Evolutionary conservation across 805 yeast genomes (phyloP), one percentile per base, ranked within the genome.

Genomic region (Cyberlindnera misumaiensis): DNA sequence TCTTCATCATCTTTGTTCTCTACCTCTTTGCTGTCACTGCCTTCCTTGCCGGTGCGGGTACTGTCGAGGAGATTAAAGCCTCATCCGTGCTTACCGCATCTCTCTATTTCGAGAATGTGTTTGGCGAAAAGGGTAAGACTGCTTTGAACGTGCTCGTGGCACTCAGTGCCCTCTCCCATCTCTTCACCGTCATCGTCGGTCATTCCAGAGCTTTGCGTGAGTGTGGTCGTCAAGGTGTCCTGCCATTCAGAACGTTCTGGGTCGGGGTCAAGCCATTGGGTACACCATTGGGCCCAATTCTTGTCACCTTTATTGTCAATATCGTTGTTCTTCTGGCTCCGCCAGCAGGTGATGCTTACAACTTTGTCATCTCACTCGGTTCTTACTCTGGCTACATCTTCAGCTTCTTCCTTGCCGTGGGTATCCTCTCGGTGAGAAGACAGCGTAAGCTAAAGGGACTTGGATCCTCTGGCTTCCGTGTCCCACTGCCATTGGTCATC

Each of bases 281-380:
- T 36, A 55, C 73, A 15, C 75, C 76, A 27, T 59, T 68, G 41
- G 74, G 78, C 22, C 90, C 88, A 37, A 65, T 84, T 36, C 67
- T 78, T 48, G 78, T 80, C 56, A 89, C 83, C 52, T 83, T 82
- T 72, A 56, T 78, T 32, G 78, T 83, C 15, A 81, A 86, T 61
- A 58, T 79, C 29, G 66, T 83, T 36, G 76, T 85, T 34, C 73
- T 83, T 43, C 53, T 81, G 35, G 89, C 87, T 7, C 83, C 84
- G 25, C 89, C 90, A 13, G 82, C 88, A n/a, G 90, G 89, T 39
- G 89, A 82, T 54, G 90, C 90, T 35, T 84, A 81, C 63, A 80
- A 82, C 59, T 80, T 83, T 55, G 74, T 84, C 45, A 54, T 68
- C 48, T 67, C 83, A 59, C 68, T 84, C 62, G 80, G 82, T 49